A percentile compares a stretch with the other conserved stretches of the same genome.
phyloP scores from a whole-genome alignment of 140 eudicot species.

The Anethum foeniculum region DNA sequence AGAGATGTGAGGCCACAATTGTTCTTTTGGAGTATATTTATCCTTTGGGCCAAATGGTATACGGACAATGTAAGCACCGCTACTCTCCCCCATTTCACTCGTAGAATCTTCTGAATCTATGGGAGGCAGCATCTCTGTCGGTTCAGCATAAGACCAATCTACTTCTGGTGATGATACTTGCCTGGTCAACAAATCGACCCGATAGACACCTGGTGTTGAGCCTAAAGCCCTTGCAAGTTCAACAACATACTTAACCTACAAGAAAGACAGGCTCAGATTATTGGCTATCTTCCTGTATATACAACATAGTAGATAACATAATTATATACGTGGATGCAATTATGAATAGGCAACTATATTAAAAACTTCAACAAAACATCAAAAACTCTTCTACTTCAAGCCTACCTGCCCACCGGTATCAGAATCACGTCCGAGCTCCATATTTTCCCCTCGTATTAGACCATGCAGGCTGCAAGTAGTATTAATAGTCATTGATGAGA shows the following conservation, averaged over 20 bases:
- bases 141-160: slow-evolving; percentile 94
- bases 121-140: slow-evolving; percentile 85
- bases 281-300: background rate
- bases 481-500: background rate
- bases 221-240: slow-evolving; percentile 98
- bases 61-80: slow-evolving; percentile 92
- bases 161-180: slow-evolving; percentile 96
- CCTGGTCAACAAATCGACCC: slow-evolving; percentile 93
- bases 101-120: slow-evolving; percentile 44
- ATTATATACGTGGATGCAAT: background rate
- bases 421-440: slow-evolving; percentile 99
- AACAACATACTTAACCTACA: slow-evolving; percentile 86
- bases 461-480: slow-evolving; percentile 70
- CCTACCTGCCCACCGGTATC: slow-evolving; percentile 99
- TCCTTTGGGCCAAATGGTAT: slow-evolving; percentile 90
- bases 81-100: slow-evolving; percentile 89
- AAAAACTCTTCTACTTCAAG: background rate
- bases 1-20: slow-evolving; percentile 83
- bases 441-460: slow-evolving; percentile 92
- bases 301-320: background rate
- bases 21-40: slow-evolving; percentile 77
- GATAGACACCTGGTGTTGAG: slow-evolving; percentile 97
- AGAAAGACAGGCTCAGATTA: background rate
- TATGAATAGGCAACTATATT: background rate
- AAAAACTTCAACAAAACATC: background rate